Evolutionary conservation across 2,329 filamentous ascomycete species (phyloP), one percentile per base, ranked within the genome.

Genomic region (Trichophyton schoenleinii): DNA sequence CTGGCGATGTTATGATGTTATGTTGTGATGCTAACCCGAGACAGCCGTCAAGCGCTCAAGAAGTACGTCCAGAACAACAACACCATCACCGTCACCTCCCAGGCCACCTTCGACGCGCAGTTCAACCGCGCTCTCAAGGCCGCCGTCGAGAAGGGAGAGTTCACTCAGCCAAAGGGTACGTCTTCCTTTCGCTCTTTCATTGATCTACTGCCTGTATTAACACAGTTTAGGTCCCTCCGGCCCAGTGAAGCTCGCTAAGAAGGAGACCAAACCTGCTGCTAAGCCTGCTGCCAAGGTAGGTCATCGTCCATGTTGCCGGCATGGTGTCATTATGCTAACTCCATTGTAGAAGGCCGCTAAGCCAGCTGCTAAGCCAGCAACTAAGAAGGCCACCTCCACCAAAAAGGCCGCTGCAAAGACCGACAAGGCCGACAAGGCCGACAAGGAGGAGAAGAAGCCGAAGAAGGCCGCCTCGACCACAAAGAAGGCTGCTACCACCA

Each of bases 201-300:
- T 15, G 2, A 11, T 20, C 3, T 22, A 22, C 18, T 11, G 36
- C 55, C 8, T 6, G 8, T 34, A 34, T 38, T 74, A 64, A 75
- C 71, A 66, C 68, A 66, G 63, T 60, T 42, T 28, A 91, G 87
- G 88, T 70, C 82, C 89, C 63, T 96, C 91, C 66, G 91, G 91
- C 64, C 88, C 89, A 67, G 90, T 94, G 77, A 96, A 96, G 87
- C 86, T 96, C 63, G 87, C 87, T 63, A 92, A 92, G 85, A 91
- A 90, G 80, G 81, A 83, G 61, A 36, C 11, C 28, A 55, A 81
- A 67, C 58, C 71, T 44, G 69, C 69, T 65, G 69, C 73, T 58
- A 69, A 78, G 71, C 71, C 75, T 60, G 71, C 75, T 60, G 64
- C 65, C 18, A 69, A 69, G 63, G 63, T 64, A 58, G 18, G 59